These are phyloP conservation scores for Hypoxylon rickii DNA, from an alignment of 495 filamentous ascomycete genomes.

Conservation along the genomic window DNA sequence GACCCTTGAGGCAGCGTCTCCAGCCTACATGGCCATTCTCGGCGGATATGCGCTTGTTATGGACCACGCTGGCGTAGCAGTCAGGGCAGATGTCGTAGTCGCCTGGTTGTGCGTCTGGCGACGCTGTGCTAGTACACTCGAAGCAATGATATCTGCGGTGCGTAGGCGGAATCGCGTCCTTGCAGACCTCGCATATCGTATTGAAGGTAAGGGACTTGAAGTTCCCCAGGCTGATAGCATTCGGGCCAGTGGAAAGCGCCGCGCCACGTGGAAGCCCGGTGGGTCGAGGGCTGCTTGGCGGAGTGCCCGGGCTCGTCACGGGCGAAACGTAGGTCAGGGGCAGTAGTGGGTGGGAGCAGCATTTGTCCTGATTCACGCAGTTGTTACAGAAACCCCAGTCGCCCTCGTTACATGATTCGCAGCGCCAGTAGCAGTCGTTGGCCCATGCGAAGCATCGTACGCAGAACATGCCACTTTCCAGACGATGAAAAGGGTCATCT, in stretches of 20 bases:
- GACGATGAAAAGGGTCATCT: conserved; percentile 65
- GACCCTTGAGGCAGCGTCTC: conserved; percentile 77
- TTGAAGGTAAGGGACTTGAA: conserved; percentile 65
- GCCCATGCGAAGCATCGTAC: conserved; percentile 69
- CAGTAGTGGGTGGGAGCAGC: conserved; percentile 77
- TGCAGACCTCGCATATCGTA: conserved; percentile 77
- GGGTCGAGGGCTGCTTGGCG: conserved; percentile 31
- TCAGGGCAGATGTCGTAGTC: conserved; percentile 81
- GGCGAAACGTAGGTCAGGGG: conserved; percentile 57
- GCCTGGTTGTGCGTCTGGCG: conserved; percentile 62
- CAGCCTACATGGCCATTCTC: conserved; percentile 81
- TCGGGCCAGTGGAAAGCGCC: conserved; percentile 44
- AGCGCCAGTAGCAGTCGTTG: conserved; percentile 84
- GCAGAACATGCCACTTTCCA: conserved; percentile 86
- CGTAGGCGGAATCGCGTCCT: conserved; percentile 66
- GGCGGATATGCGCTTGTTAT: conserved; percentile 61
- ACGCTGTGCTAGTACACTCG: conserved; percentile 42
- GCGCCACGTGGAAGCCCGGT: conserved; percentile 38
- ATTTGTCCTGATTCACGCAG: conserved; percentile 76
- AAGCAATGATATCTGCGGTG: conserved; percentile 75
- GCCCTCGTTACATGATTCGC: conserved; percentile 80
- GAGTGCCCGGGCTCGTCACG: conserved; percentile 11
- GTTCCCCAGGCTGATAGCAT: conserved; percentile 38
- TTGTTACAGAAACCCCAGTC: conserved; percentile 89
- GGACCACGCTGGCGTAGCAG: conserved; percentile 72